These are phyloP conservation scores for Blastobotrys mokoenaii DNA, from an alignment of 805 yeast genomes.

Conservation along the genomic window DNA sequence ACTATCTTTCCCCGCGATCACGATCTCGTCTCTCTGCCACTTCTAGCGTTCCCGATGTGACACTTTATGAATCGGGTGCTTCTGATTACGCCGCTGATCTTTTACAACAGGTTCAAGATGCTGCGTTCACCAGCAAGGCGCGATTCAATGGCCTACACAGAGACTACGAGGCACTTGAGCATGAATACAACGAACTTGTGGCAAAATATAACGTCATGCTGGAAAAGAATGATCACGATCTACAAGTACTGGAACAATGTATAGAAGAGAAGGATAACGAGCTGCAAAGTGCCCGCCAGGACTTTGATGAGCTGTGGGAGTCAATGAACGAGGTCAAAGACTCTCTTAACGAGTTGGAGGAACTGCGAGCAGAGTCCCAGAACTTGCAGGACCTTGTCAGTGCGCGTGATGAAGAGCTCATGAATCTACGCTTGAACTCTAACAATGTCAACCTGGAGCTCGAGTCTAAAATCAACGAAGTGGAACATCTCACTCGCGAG, in stretches of 20 bases:
- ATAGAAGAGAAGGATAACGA: neutral
- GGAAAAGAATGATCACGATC: neutral
- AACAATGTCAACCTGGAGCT: slow-evolving; percentile 1
- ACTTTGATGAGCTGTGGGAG: slow-evolving; percentile 2
- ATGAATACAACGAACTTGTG: neutral
- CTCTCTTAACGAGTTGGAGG: slow-evolving; percentile 1
- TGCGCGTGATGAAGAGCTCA: neutral
- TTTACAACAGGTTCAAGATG: slow-evolving; percentile 2
- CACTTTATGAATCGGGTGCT: neutral
- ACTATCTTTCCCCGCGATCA: neutral
- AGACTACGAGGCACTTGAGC: neutral
- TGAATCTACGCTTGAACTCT: neutral
- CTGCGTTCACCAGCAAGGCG: neutral
- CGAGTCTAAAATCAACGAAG: neutral
- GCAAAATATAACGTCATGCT: neutral
- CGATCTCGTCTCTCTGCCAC: slow-evolving; percentile 1
- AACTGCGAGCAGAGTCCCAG: neutral
- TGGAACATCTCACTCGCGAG: neutral
- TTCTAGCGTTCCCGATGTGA: neutral
- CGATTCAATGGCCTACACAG: neutral
- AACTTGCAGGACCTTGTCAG: neutral
- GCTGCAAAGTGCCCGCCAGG: neutral
- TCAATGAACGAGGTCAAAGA: neutral
- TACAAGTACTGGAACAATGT: neutral
- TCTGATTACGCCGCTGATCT: neutral